Evolutionary conservation across 495 filamentous ascomycete species (phyloP).

Genomic region (Penicillium parvum): DNA sequence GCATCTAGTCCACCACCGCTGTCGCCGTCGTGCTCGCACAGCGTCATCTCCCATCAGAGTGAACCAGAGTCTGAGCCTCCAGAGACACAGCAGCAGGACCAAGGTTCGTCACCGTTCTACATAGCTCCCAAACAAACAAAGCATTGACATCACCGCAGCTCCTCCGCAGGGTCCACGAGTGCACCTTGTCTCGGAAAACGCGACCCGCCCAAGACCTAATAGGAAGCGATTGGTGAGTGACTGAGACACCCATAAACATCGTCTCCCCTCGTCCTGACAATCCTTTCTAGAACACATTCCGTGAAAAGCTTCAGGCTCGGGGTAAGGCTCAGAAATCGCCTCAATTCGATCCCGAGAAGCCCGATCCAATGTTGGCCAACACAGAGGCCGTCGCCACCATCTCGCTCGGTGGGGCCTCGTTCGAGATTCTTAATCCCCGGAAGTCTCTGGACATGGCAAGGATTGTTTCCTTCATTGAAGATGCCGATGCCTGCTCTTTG

Average conservation of each 20-base stretch:
- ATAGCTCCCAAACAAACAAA: constrained; percentile 1
- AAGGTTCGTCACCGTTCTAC: not conserved
- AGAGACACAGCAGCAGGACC: constrained; percentile 11
- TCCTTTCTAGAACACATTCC: constrained; percentile 38
- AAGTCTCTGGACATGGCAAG: constrained; percentile 37
- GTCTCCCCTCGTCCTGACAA: constrained; percentile 3
- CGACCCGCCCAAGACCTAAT: constrained; percentile 21
- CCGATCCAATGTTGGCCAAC: constrained; percentile 30
- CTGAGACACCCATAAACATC: constrained; percentile 19
- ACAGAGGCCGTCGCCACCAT: constrained; percentile 30
- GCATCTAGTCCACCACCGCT: constrained; percentile 42
- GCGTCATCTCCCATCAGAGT: constrained; percentile 30
- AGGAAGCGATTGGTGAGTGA: constrained; percentile 30
- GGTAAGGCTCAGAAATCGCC: constrained; percentile 14
- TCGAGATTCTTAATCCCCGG: constrained; percentile 45
- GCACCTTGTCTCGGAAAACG: constrained; percentile 23
- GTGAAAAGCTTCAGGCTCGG: constrained; percentile 26
- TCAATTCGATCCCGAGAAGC: constrained; percentile 17
- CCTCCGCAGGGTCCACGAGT: constrained; percentile 18
- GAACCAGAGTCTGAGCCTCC: constrained; percentile 31
- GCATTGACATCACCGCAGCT: constrained; percentile 18
- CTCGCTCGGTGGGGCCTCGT: constrained; percentile 39
- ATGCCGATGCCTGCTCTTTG: constrained; percentile 29
- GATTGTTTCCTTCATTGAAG: constrained; percentile 43
- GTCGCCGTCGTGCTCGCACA: constrained; percentile 41